Evolutionary conservation across 2,329 filamentous ascomycete species (phyloP).

Genomic region (Fusarium brachygibbosum): DNA sequence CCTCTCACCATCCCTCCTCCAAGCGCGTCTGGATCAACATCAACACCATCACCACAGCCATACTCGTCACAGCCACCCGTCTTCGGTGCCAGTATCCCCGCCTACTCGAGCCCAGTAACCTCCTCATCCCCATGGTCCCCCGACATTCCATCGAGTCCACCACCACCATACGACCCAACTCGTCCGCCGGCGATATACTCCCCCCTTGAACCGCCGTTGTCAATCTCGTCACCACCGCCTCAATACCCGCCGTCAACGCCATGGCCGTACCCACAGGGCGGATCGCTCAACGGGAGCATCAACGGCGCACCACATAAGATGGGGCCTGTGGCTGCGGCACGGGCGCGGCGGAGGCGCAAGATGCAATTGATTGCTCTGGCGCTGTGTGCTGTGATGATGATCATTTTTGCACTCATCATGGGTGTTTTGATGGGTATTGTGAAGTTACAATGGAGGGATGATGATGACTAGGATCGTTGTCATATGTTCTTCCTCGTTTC

Average conservation of each 20-base stretch:
- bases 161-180: conserved; percentile 49
- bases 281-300: conserved; percentile 27
- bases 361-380: conserved; percentile 43
- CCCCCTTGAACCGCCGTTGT: conserved; percentile 33
- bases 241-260: conserved; percentile 39
- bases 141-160: conserved; percentile 43
- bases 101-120: conserved; percentile 22
- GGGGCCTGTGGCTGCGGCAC: conserved; percentile 44
- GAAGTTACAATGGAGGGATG: conserved; percentile 40
- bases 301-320: conserved; percentile 39
- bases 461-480: conserved; percentile 13
- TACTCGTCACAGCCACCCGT: conserved; percentile 17
- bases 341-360: conserved; percentile 40
- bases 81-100: conserved; percentile 24
- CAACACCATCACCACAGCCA: conserved; percentile 24
- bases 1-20: conserved; percentile 10
- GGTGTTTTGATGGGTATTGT: conserved; percentile 48
- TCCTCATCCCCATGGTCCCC: conserved; percentile 34
- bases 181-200: conserved; percentile 47
- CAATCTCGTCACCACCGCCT: conserved; percentile 26
- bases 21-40: conserved; percentile 10
- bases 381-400: conserved; percentile 42
- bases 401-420: conserved; percentile 46
- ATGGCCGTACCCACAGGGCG: conserved; percentile 40
- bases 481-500: background rate